Base-by-base conservation (phyloP, 805 yeast species). In the Ogataea salicorniae region DNA sequence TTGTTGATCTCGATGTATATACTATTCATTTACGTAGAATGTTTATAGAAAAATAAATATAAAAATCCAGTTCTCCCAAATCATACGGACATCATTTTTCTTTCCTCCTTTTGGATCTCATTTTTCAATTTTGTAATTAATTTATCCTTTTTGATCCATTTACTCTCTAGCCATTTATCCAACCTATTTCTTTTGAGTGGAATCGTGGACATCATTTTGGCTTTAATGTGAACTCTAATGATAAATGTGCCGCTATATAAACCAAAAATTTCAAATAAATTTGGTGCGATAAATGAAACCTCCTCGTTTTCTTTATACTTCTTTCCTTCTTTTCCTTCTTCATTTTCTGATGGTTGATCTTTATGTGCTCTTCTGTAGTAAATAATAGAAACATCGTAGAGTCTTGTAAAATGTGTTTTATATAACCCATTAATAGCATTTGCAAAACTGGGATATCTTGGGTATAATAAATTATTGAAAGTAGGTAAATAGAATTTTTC, bases 141-240 rank as follows among this genome's bases (percentile, higher is more conserved):
- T 46, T 61, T 70, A 59, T 90, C 96, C 59, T 87, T 88, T 36
- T 75, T 79, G 8, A 66, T 64, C 96, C 97, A 90, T 34, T 71
- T 68, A 37, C 69, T 69, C 61, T 90, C 97, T 7, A 90, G 64
- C 87, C 94, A 90, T 61, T 77, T 80, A 53, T 87, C 90, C 36
- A 84, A 53, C 52, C 77, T 79, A 41, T 72, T 67, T 26, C 81
- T 69, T 52, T 77, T 84, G 8, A 60, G 44, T 0, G 86, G 82
- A 11, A 85, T 63, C 45, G 80, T 66, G 14, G 69, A 56, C 16
- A 79, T 58, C 17, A 77, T 55, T 51, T 73, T 74, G 16, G 73
- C 71, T 47, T 70, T 76, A 20, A 82, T 69, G 56, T 79, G 73
- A 1, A 84, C 65, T 43, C 71, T 66, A 2, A 80, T 66, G 0